Evolutionary conservation across 441 rosid genomes (phyloP).

Genomic region (Arabidopsis hybrid): DNA sequence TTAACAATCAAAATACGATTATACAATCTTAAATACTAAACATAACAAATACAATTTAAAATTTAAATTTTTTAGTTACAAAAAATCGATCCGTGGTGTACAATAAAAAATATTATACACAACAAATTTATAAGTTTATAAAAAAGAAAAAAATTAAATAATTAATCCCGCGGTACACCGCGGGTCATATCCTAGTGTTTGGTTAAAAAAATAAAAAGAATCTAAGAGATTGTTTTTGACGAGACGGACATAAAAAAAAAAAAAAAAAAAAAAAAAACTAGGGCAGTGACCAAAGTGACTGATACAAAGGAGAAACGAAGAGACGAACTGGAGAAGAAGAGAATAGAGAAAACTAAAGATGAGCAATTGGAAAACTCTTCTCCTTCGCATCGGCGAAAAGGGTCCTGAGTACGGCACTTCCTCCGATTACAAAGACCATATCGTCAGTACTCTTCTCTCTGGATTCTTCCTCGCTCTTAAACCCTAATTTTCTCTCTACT

Average conservation of each 20-base stretch:
- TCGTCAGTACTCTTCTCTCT: constrained; percentile 53
- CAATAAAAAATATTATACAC: too few species aligned
- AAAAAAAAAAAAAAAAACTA: not conserved
- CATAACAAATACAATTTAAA: too few species aligned
- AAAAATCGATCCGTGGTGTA: too few species aligned
- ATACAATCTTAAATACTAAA: too few species aligned
- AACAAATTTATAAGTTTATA: too few species aligned
- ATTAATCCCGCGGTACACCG: too few species aligned
- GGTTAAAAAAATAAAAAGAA: not conserved
- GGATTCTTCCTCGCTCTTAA: constrained; percentile 15
- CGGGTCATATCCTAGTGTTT: not conserved
- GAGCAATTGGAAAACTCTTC: constrained; percentile 90
- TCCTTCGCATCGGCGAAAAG: constrained; percentile 94
- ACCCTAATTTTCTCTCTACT: constrained; percentile 46
- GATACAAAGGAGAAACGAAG: not conserved
- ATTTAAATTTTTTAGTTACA: too few species aligned
- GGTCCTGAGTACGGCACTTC: constrained; percentile 79
- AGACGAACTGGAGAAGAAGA: not conserved
- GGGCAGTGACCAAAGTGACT: constrained; percentile 9
- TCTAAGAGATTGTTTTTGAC: not conserved
- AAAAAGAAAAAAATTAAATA: too few species aligned
- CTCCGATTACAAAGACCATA: constrained; percentile 86
- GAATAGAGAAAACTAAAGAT: constrained; percentile 36
- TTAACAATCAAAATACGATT: too few species aligned
- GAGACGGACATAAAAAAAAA: not conserved